Evolutionary conservation across 1,284 basidiomycete species (phyloP).

Genomic region (Marasmius sp.): DNA sequence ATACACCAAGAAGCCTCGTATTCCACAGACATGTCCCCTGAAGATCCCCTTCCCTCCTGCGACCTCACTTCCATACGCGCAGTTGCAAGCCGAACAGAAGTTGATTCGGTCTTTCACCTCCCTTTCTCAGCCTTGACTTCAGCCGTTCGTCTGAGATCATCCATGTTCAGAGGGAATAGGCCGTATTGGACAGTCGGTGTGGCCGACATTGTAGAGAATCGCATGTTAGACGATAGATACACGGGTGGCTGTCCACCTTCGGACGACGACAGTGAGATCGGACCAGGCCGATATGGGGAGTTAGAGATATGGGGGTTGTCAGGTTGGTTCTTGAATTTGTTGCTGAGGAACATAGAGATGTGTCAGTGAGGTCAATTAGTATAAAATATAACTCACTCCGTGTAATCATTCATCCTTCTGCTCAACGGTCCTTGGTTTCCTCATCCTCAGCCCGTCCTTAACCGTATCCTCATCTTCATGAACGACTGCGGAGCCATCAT

Average conservation of each 20-base stretch:
- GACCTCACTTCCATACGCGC: slow-evolving; percentile 47
- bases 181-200: slow-evolving; percentile 73
- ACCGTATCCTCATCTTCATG: background rate
- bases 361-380: slow-evolving; percentile 28
- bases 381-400: too few relatives aligned
- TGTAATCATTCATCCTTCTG: background rate
- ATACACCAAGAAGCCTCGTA: slow-evolving; percentile 3
- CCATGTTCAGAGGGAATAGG: slow-evolving; percentile 54
- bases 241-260: slow-evolving; percentile 21
- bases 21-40: slow-evolving; percentile 22
- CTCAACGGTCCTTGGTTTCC: slow-evolving; percentile 1
- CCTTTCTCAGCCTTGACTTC: slow-evolving; percentile 54
- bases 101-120: slow-evolving; percentile 69
- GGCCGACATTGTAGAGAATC: slow-evolving; percentile 51
- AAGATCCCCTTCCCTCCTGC: slow-evolving; percentile 60
- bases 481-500: slow-evolving; percentile 11
- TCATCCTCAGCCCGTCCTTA: slow-evolving; percentile 6
- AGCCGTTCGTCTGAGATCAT: slow-evolving; percentile 44
- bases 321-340: slow-evolving; percentile 72
- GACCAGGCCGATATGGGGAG: slow-evolving; percentile 38
- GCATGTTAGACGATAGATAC: slow-evolving; percentile 16
- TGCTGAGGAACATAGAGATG: slow-evolving; percentile 53
- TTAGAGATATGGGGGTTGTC: slow-evolving; percentile 81
- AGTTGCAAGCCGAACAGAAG: slow-evolving; percentile 57
- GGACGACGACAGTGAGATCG: slow-evolving; percentile 40